Evolutionary conservation across 352 stramenopile species (phyloP).

Genomic region (Phytophthora foliorum): DNA sequence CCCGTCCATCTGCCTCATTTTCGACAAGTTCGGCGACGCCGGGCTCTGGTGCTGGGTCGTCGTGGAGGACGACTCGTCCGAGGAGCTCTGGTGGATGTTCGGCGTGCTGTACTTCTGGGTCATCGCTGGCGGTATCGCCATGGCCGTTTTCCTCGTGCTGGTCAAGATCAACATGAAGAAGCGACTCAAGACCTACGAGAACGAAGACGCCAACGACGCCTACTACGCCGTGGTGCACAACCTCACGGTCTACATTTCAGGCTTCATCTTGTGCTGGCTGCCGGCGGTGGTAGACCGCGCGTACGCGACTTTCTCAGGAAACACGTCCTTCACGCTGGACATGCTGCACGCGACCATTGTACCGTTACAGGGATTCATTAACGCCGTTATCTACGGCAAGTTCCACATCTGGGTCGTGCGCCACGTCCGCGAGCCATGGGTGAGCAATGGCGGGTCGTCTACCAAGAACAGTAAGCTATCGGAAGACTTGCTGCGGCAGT

Average conservation of each 20-base stretch:
- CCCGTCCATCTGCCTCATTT: slow-evolving; percentile 57
- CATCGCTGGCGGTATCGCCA: slow-evolving; percentile 57
- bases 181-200: slow-evolving; percentile 73
- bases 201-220: slow-evolving; percentile 77
- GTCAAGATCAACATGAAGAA: slow-evolving; percentile 88
- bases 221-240: slow-evolving; percentile 89
- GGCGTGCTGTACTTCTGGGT: slow-evolving; percentile 84
- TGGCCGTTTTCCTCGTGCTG: slow-evolving; percentile 70
- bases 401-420: slow-evolving; percentile 86
- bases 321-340: slow-evolving; percentile 67
- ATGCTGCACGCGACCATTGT: slow-evolving; percentile 84
- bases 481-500: slow-evolving; percentile 50
- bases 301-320: slow-evolving; percentile 66
- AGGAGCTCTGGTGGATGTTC: slow-evolving; percentile 83
- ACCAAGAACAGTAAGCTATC: slow-evolving; percentile 55
- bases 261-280: slow-evolving; percentile 86
- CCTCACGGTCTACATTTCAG: slow-evolving; percentile 82
- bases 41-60: slow-evolving; percentile 86
- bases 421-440: slow-evolving; percentile 56
- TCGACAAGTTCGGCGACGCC: slow-evolving; percentile 73
- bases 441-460: slow-evolving; percentile 39
- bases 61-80: slow-evolving; percentile 48
- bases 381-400: slow-evolving; percentile 89
- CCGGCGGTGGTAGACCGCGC: slow-evolving; percentile 73
- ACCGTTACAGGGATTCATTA: slow-evolving; percentile 86